A percentile compares a stretch with the other conserved stretches of the same genome.
Evolutionary conservation across 2,329 filamentous ascomycete species (phyloP).

Genomic region (Blastomyces parvus): DNA sequence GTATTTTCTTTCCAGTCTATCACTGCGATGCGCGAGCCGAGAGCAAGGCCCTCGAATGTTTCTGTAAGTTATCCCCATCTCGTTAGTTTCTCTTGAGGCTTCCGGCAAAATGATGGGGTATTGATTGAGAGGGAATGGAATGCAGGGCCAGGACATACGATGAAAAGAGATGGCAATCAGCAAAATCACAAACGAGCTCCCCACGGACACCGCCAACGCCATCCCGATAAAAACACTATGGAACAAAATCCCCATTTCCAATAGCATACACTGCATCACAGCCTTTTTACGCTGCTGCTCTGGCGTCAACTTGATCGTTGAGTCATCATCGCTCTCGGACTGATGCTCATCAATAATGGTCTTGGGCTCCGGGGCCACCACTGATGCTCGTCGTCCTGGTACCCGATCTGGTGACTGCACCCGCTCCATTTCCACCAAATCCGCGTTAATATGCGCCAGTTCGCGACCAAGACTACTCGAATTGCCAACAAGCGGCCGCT

Average conservation of each 20-base stretch:
- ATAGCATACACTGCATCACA: slow-evolving; percentile 62
- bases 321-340: neutral
- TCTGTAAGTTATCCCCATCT: slow-evolving; percentile 16
- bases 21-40: slow-evolving; percentile 27
- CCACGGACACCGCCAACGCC: slow-evolving; percentile 29
- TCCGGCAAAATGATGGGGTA: neutral
- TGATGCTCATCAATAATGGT: neutral
- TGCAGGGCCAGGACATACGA: slow-evolving; percentile 19
- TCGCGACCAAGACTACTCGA: slow-evolving; percentile 24
- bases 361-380: neutral
- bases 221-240: slow-evolving; percentile 51
- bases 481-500: slow-evolving; percentile 20
- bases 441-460: slow-evolving; percentile 23
- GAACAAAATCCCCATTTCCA: slow-evolving; percentile 70
- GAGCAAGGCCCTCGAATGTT: slow-evolving; percentile 29
- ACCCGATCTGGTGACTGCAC: slow-evolving; percentile 12
- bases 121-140: neutral
- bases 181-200: slow-evolving; percentile 27
- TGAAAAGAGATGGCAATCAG: slow-evolving; percentile 31
- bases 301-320: slow-evolving; percentile 15
- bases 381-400: too few relatives aligned
- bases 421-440: slow-evolving; percentile 18
- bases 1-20: slow-evolving; percentile 24
- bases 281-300: slow-evolving; percentile 49
- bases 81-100: slow-evolving; percentile 4